phyloP scores from a whole-genome alignment of 495 filamentous ascomycete species.

The Astrothelium macrocarpum region DNA sequence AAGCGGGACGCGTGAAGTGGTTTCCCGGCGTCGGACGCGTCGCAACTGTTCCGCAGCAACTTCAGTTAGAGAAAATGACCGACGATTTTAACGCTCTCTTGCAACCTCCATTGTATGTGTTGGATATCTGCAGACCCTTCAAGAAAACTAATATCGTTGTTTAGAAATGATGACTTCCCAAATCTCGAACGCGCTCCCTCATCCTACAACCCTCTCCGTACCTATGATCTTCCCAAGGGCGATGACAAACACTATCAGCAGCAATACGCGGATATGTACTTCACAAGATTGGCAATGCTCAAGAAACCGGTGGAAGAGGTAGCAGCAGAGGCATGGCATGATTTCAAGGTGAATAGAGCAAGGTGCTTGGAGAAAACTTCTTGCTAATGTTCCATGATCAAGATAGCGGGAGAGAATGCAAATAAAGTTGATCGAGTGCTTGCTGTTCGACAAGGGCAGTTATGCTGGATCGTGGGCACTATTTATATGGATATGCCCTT shows the following conservation, averaged over 20 bases:
- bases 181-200: conserved; percentile 34
- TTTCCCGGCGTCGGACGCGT: not conserved
- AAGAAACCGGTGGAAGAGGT: conserved; percentile 72
- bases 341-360: conserved; percentile 44
- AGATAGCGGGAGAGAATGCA: conserved; percentile 70
- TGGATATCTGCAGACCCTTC: not conserved
- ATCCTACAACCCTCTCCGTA: conserved; percentile 63
- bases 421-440: conserved; percentile 73
- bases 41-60: not conserved
- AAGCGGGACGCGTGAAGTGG: not conserved
- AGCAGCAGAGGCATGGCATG: conserved; percentile 67
- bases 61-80: not conserved
- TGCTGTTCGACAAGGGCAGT: conserved; percentile 88
- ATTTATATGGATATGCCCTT: conserved; percentile 95
- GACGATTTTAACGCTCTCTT: not conserved
- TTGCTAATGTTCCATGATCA: conserved; percentile 1
- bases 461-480: conserved; percentile 93
- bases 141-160: not conserved
- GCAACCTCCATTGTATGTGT: not conserved
- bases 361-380: not conserved
- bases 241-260: conserved; percentile 74
- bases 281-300: conserved; percentile 76
- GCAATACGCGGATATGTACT: conserved; percentile 97
- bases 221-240: conserved; percentile 60
- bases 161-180: not conserved